These are phyloP conservation scores for Bacterosira constricta DNA, from an alignment of 108 stramenopile species.

Conservation along the genomic window DNA sequence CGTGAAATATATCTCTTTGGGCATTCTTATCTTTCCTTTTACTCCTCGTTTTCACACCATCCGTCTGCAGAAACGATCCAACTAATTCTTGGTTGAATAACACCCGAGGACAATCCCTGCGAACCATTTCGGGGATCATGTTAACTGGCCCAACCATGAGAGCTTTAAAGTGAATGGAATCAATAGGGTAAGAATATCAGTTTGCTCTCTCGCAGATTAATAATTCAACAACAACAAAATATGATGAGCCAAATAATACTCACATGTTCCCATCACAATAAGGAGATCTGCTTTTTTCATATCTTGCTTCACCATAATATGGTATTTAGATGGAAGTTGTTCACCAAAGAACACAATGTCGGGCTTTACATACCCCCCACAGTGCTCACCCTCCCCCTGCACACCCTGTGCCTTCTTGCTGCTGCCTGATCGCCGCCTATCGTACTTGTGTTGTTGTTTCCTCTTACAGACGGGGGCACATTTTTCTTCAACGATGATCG, in stretches of 20 bases:
- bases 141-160: conserved; percentile 64
- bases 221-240: too few relatives aligned
- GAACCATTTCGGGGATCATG: conserved; percentile 75
- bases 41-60: conserved; percentile 37
- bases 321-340: conserved; percentile 72
- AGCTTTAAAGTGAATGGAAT: not conserved
- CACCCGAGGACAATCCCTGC: conserved; percentile 48
- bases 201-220: too few relatives aligned
- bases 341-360: conserved; percentile 98
- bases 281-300: conserved; percentile 68
- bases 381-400: too few relatives aligned
- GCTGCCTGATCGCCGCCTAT: too few relatives aligned
- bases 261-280: conserved; percentile 88
- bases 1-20: conserved; percentile 68
- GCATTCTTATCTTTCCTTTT: conserved; percentile 33
- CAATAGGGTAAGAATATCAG: not conserved
- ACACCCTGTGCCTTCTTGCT: too few relatives aligned
- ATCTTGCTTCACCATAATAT: conserved; percentile 54
- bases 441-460: too few relatives aligned
- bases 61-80: conserved; percentile 47
- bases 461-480: conserved; percentile 59
- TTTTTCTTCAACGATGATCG: conserved; percentile 62
- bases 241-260: conserved; percentile 64
- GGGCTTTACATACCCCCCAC: conserved; percentile 90
- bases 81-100: conserved; percentile 80